A percentile compares a stretch with the other conserved stretches of the same genome.
phyloP scores from a whole-genome alignment of 2,329 filamentous ascomycete genomes.

The Cordyceps tenuipes region DNA sequence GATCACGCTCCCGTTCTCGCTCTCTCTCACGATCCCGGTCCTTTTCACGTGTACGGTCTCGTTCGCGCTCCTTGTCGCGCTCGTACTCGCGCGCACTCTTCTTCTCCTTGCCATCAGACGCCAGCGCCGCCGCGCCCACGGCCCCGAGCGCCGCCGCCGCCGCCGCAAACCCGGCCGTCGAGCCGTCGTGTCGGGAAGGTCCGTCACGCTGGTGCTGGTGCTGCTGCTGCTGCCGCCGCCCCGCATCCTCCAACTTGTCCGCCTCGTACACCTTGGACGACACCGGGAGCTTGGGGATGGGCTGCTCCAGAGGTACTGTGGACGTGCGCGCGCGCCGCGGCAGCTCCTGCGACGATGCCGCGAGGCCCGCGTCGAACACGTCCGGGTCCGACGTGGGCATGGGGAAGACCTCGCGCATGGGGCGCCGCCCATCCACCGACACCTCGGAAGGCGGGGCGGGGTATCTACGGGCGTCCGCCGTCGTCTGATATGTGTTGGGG shows the following conservation, averaged over 20 bases:
- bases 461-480: conserved; percentile 18
- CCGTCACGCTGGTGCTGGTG: neutral
- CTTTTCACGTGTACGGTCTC: conserved; percentile 16
- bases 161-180: conserved; percentile 36
- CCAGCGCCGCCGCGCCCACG: conserved; percentile 30
- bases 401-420: conserved; percentile 57
- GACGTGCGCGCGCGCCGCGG: conserved; percentile 41
- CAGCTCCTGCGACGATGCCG: conserved; percentile 28
- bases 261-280: conserved; percentile 59
- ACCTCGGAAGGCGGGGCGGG: conserved; percentile 13
- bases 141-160: conserved; percentile 44
- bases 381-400: conserved; percentile 57
- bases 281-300: conserved; percentile 69
- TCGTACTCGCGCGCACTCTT: conserved; percentile 13
- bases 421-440: conserved; percentile 13
- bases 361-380: conserved; percentile 46
- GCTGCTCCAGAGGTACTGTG: conserved; percentile 70
- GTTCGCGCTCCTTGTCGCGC: conserved; percentile 11
- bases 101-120: conserved; percentile 18
- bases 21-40: conserved; percentile 15
- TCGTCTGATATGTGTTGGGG: conserved; percentile 19
- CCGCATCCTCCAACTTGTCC: conserved; percentile 29
- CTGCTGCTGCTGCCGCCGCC: neutral
- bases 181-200: conserved; percentile 30
- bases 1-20: conserved; percentile 17